Conservation (phyloP, 2,329 filamentous ascomycete genomes). For the Aureobasidium uvarum region DNA sequence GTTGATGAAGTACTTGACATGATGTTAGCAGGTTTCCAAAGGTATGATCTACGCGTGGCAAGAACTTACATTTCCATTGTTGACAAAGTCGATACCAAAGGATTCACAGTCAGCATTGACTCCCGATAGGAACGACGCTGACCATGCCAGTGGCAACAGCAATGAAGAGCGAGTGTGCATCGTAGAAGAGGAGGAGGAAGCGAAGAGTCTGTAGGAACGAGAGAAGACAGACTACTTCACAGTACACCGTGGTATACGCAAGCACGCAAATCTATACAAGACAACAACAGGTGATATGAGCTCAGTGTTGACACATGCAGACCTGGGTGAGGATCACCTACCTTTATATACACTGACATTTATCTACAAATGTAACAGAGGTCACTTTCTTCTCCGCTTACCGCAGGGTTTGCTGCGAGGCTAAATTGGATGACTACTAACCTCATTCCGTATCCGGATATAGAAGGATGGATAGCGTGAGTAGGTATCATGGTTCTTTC, state of each 20-base stretch:
- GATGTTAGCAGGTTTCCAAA: neutral
- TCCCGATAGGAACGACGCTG: neutral
- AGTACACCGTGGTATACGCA: slow-evolving; percentile 6
- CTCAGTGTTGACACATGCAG: neutral
- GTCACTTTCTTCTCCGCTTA: slow-evolving; percentile 1
- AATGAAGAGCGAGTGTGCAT: slow-evolving; percentile 25
- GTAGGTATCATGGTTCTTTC: neutral
- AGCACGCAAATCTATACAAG: neutral
- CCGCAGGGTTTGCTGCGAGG: neutral
- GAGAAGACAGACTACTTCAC: slow-evolving; percentile 8
- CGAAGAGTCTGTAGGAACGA: slow-evolving; percentile 14
- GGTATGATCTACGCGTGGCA: neutral
- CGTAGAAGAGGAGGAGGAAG: neutral
- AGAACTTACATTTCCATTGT: slow-evolving; percentile 25
- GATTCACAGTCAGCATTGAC: slow-evolving; percentile 26
- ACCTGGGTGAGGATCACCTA: neutral
- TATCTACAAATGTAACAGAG: neutral
- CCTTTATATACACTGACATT: slow-evolving; percentile 11
- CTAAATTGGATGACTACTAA: slow-evolving; percentile 2
- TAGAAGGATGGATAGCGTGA: slow-evolving; percentile 4
- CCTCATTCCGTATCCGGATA: slow-evolving; percentile 13
- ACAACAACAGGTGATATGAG: neutral
- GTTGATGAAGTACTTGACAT: slow-evolving; percentile 31
- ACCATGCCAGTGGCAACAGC: slow-evolving; percentile 20
- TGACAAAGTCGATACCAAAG: slow-evolving; percentile 32